phyloP scores from a whole-genome alignment of 352 stramenopile species.

The Peronospora belbahrii region DNA sequence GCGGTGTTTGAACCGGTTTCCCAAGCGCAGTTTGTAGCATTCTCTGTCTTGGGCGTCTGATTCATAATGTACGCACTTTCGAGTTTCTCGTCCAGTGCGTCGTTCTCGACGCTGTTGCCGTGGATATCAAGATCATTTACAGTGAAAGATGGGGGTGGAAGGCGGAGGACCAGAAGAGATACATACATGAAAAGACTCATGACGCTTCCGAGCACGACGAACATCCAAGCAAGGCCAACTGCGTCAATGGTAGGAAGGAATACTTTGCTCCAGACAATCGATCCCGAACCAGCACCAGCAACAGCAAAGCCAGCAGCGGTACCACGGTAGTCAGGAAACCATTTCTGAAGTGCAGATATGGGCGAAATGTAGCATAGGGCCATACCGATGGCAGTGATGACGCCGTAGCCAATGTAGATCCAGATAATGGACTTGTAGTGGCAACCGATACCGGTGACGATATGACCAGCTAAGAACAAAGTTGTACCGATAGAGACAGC shows the following conservation, averaged over 20 bases:
- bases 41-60: slow-evolving; percentile 22
- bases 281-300: slow-evolving; percentile 48
- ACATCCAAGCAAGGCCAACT: slow-evolving; percentile 37
- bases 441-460: slow-evolving; percentile 46
- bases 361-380: slow-evolving; percentile 71
- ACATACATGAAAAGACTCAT: slow-evolving; percentile 39
- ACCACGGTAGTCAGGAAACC: slow-evolving; percentile 70
- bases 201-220: slow-evolving; percentile 38
- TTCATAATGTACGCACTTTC: slow-evolving; percentile 38
- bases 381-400: slow-evolving; percentile 53
- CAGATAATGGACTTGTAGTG: slow-evolving; percentile 45
- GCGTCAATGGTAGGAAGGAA: slow-evolving; percentile 49
- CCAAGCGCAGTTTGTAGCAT: slow-evolving; percentile 5
- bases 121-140: slow-evolving; percentile 54
- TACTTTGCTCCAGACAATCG: slow-evolving; percentile 56
- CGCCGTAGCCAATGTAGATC: slow-evolving; percentile 61
- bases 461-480: slow-evolving; percentile 41
- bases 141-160: slow-evolving; percentile 38
- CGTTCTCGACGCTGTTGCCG: slow-evolving; percentile 36
- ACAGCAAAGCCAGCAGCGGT: slow-evolving; percentile 62
- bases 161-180: slow-evolving; percentile 38
- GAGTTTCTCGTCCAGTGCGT: slow-evolving; percentile 32
- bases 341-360: slow-evolving; percentile 62
- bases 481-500: slow-evolving; percentile 38
- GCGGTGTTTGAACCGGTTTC: too few species aligned